Evolutionary conservation across 2,329 filamentous ascomycete species (phyloP).

Genomic region (Penicillium sclerotigenum): DNA sequence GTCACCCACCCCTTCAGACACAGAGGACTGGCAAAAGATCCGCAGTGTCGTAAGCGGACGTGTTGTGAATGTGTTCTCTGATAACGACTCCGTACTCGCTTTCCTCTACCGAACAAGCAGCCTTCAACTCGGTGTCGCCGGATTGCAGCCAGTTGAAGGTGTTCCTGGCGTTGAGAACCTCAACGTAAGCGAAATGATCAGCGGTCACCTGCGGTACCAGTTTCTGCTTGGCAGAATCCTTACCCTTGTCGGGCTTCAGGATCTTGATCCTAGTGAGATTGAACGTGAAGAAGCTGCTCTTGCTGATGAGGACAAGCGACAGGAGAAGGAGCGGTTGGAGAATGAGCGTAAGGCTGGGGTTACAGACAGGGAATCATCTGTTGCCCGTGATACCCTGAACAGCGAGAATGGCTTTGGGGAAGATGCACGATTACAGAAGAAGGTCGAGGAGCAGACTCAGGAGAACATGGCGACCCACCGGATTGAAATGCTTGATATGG

Average conservation of each 20-base stretch:
- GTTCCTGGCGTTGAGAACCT: conserved; percentile 59
- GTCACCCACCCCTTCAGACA: conserved; percentile 69
- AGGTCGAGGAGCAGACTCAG: conserved; percentile 31
- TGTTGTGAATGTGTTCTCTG: conserved; percentile 83
- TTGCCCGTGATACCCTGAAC: conserved; percentile 18
- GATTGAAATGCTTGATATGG: conserved; percentile 22
- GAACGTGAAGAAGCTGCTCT: conserved; percentile 45
- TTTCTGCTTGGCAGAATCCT: conserved; percentile 65
- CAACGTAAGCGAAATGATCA: conserved; percentile 62
- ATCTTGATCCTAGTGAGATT: conserved; percentile 52
- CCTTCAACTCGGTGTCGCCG: conserved; percentile 78
- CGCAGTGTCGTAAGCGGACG: conserved; percentile 75
- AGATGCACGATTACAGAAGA: conserved; percentile 26
- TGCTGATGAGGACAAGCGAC: conserved; percentile 37
- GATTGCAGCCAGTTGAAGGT: conserved; percentile 67
- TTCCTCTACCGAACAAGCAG: conserved; percentile 84
- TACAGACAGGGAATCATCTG: conserved; percentile 15
- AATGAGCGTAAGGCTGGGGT: conserved; percentile 32
- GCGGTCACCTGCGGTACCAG: conserved; percentile 68
- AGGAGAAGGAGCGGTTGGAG: conserved; percentile 35
- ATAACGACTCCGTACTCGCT: conserved; percentile 81
- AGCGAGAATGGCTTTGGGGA: conserved; percentile 24
- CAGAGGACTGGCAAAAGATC: conserved; percentile 71
- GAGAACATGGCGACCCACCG: conserved; percentile 25
- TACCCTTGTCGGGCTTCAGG: conserved; percentile 65